Evolutionary conservation across 1,139 yeast species (phyloP).

Genomic region (Chernovozyma aurita): DNA sequence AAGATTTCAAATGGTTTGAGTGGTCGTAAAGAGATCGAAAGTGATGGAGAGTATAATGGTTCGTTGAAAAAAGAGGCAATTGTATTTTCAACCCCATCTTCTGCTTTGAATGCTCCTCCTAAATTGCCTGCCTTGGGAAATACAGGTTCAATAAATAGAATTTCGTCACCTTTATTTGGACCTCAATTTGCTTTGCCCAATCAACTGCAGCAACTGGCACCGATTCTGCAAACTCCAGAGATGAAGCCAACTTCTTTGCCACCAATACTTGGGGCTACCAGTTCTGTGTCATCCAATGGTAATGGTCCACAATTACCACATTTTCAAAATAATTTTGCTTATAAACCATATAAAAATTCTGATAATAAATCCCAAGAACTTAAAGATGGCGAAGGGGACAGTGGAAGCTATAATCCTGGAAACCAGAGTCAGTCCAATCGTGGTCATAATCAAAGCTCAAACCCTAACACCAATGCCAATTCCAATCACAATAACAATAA

Average conservation of each 20-base stretch:
- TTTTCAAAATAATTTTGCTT: conserved; percentile 17
- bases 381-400: background rate
- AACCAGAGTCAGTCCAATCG: background rate
- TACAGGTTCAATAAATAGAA: conserved; percentile 7
- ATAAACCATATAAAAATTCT: background rate
- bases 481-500: conserved; percentile 3
- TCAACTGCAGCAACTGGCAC: conserved; percentile 8
- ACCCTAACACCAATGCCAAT: background rate
- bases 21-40: background rate
- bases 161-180: conserved; percentile 40
- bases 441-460: background rate
- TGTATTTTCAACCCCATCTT: conserved; percentile 31
- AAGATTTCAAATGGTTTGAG: conserved; percentile 13
- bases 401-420: background rate
- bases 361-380: background rate
- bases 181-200: conserved; percentile 33
- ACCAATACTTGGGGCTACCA: conserved; percentile 21
- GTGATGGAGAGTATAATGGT: background rate
- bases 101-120: conserved; percentile 30
- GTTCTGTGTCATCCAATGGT: conserved; percentile 7
- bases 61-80: conserved; percentile 15
- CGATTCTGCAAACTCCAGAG: conserved; percentile 7
- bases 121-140: conserved; percentile 32
- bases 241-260: conserved; percentile 26
- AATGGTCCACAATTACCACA: conserved; percentile 19